Evolutionary conservation across 352 stramenopile genomes (phyloP).

Genomic region (Phytophthora lateralis): DNA sequence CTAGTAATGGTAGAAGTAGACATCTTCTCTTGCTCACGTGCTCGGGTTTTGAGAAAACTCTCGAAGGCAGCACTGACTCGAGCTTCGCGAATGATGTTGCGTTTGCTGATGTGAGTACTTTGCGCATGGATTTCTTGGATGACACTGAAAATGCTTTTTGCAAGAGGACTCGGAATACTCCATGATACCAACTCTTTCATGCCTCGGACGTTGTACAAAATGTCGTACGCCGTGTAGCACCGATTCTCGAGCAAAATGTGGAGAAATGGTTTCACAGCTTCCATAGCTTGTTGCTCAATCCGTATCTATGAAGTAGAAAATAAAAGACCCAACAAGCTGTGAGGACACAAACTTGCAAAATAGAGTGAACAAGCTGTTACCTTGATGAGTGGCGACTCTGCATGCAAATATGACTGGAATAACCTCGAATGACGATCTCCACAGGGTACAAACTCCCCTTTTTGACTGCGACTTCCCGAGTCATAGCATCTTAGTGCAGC

Average conservation of each 20-base stretch:
- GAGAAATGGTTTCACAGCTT: slow-evolving; percentile 44
- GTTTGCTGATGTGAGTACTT: slow-evolving; percentile 41
- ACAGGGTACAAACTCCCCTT: slow-evolving; percentile 44
- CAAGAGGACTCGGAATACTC: slow-evolving; percentile 54
- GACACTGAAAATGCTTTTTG: slow-evolving; percentile 55
- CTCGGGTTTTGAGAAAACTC: slow-evolving; percentile 36
- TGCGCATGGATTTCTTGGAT: slow-evolving; percentile 57
- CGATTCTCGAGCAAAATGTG: slow-evolving; percentile 45
- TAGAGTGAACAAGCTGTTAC: slow-evolving; percentile 13
- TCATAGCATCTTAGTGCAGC: slow-evolving; percentile 57
- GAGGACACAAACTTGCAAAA: neutral
- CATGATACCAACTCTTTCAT: slow-evolving; percentile 60
- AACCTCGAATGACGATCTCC: slow-evolving; percentile 39
- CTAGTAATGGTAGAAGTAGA: neutral
- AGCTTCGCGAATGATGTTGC: slow-evolving; percentile 50
- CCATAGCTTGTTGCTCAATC: slow-evolving; percentile 53
- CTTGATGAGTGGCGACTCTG: slow-evolving; percentile 48
- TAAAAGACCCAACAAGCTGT: neutral
- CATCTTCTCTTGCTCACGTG: slow-evolving; percentile 1
- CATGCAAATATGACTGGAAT: slow-evolving; percentile 49
- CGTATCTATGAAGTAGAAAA: slow-evolving; percentile 45
- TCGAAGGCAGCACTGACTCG: slow-evolving; percentile 50
- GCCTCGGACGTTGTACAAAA: slow-evolving; percentile 57
- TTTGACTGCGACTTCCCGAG: slow-evolving; percentile 28
- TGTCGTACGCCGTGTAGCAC: slow-evolving; percentile 59